Evolutionary conservation across 129 eudicot genomes (phyloP).

Genomic region (Flaveria ramosissima): DNA sequence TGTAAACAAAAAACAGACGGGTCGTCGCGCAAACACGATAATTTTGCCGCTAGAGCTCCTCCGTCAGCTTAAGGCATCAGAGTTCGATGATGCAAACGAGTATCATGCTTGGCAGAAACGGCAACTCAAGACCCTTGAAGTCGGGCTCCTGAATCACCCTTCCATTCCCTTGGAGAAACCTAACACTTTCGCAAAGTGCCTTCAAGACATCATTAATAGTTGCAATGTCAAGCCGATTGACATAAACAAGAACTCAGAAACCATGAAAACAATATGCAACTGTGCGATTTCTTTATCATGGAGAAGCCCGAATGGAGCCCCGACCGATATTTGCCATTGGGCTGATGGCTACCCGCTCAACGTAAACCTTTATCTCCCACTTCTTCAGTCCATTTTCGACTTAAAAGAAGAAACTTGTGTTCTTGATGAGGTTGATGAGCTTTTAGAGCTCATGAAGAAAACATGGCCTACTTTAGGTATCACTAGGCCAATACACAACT

Average conservation of each 20-base stretch:
- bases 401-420: constrained; percentile 64
- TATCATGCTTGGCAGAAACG: constrained; percentile 85
- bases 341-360: constrained; percentile 91
- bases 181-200: constrained; percentile 40
- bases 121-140: constrained; percentile 70
- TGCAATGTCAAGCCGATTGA: constrained; percentile 56
- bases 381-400: constrained; percentile 66
- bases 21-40: constrained; percentile 86
- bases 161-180: constrained; percentile 56
- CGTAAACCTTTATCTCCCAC: constrained; percentile 57
- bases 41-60: constrained; percentile 86
- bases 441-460: constrained; percentile 83
- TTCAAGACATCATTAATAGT: constrained; percentile 48
- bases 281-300: constrained; percentile 70
- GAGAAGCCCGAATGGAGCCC: constrained; percentile 57
- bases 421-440: constrained; percentile 93
- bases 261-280: constrained; percentile 60
- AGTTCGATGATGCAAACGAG: constrained; percentile 64
- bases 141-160: constrained; percentile 77
- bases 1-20: constrained; percentile 45
- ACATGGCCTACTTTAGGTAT: constrained; percentile 83
- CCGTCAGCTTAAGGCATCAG: constrained; percentile 82
- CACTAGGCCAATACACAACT: constrained; percentile 59
- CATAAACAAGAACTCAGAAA: constrained; percentile 64
- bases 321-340: constrained; percentile 79